These are phyloP conservation scores for Acer saccharum DNA, from an alignment of 345 rosid genomes.

Conservation along the genomic window DNA sequence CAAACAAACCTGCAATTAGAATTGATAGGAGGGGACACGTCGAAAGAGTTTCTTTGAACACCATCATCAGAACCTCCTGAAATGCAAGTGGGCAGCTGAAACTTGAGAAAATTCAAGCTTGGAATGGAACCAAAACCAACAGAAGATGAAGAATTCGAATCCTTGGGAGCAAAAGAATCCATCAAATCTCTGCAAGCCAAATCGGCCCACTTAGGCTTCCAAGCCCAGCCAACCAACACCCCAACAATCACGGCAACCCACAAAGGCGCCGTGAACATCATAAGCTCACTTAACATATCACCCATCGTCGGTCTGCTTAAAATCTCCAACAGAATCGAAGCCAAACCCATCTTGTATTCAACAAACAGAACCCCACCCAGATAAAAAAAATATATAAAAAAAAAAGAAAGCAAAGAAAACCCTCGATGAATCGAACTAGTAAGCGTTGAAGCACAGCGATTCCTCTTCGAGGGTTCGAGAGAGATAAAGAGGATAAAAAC, in stretches of 20 bases:
- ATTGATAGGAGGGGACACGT: slow-evolving; percentile 25
- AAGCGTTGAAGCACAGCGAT: slow-evolving; percentile 39
- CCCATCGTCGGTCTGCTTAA: slow-evolving; percentile 46
- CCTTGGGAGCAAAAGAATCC: slow-evolving; percentile 29
- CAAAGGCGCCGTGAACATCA: slow-evolving; percentile 58
- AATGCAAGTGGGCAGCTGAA: slow-evolving; percentile 56
- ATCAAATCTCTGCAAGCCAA: slow-evolving; percentile 40
- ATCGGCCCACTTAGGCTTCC: slow-evolving; percentile 93
- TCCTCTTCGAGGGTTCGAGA: slow-evolving; percentile 42
- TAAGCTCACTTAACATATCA: slow-evolving; percentile 50
- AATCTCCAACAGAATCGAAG: slow-evolving; percentile 53
- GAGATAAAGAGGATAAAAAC: not conserved
- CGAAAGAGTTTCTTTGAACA: slow-evolving; percentile 23
- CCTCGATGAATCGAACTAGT: slow-evolving; percentile 49
- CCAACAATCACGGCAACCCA: slow-evolving; percentile 90
- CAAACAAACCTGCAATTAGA: slow-evolving; percentile 55
- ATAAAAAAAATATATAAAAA: not conserved
- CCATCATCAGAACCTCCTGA: slow-evolving; percentile 44
- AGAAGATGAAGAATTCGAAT: slow-evolving; percentile 6
- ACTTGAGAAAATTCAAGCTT: slow-evolving; percentile 42
- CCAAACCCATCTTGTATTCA: slow-evolving; percentile 46
- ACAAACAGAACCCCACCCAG: slow-evolving; percentile 19
- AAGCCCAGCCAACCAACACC: slow-evolving; percentile 89
- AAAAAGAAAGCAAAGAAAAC: slow-evolving; percentile 21
- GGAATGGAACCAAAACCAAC: slow-evolving; percentile 32